A percentile compares a stretch with the other conserved stretches of the same genome.
phyloP scores from a whole-genome alignment of 2,329 filamentous ascomycete species.

The Alternaria consortialis region DNA sequence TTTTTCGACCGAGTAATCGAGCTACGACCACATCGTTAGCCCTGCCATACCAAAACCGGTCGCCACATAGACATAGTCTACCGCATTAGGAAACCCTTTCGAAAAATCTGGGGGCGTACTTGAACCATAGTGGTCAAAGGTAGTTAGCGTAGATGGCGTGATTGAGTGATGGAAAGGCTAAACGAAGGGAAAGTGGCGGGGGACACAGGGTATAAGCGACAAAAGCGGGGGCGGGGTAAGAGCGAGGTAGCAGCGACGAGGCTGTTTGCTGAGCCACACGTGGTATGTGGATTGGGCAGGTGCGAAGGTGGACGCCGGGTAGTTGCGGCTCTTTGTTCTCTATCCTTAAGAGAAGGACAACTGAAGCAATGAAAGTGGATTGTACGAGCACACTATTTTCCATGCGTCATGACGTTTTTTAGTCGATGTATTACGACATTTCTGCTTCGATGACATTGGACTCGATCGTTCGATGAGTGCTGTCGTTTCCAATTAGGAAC shows the following conservation, averaged over 20 bases:
- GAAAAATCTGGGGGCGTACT: constrained; percentile 28
- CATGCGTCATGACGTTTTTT: constrained; percentile 1
- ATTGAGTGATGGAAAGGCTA: constrained; percentile 25
- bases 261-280: background rate
- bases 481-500: background rate
- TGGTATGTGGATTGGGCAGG: background rate
- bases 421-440: constrained; percentile 1
- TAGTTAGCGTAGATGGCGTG: constrained; percentile 40
- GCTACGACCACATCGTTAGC: constrained; percentile 39
- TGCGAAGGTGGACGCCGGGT: background rate
- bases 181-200: constrained; percentile 21
- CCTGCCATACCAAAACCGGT: background rate
- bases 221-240: constrained; percentile 16
- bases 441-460: background rate
- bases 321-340: constrained; percentile 6
- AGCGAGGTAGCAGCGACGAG: constrained; percentile 2
- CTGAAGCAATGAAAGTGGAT: background rate
- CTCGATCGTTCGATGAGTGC: background rate
- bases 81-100: constrained; percentile 26
- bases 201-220: constrained; percentile 25
- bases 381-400: background rate
- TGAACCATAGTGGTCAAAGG: constrained; percentile 36
- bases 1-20: constrained; percentile 55
- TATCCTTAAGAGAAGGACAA: background rate
- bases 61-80: constrained; percentile 22